Evolutionary conservation across 257 asterid genomes (phyloP).

Genomic region (Salvia miltiorrhiza): DNA sequence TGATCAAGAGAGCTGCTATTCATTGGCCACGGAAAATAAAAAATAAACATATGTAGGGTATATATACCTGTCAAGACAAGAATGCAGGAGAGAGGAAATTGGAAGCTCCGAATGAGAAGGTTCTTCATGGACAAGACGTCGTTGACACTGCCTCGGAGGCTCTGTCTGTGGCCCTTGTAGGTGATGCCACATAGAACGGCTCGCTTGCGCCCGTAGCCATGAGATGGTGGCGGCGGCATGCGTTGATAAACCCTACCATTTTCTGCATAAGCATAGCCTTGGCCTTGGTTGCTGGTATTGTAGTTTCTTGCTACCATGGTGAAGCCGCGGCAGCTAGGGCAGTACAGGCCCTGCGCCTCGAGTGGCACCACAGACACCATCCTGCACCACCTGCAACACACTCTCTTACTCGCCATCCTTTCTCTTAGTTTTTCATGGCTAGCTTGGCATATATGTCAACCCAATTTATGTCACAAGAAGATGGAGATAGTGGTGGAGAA

Average conservation of each 20-base stretch:
- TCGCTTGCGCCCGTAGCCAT: constrained; percentile 48
- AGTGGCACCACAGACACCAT: constrained; percentile 30
- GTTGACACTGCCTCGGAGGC: constrained; percentile 60
- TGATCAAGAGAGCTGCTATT: too few relatives aligned
- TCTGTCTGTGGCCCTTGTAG: constrained; percentile 48
- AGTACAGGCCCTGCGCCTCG: constrained; percentile 35
- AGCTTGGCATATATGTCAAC: too few relatives aligned
- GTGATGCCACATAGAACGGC: constrained; percentile 75
- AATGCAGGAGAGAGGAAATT: constrained; percentile 57
- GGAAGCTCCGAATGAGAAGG: constrained; percentile 47
- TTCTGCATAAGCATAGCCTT: constrained; percentile 21
- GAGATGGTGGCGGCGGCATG: constrained; percentile 26
- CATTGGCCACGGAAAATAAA: too few relatives aligned
- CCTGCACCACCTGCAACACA: constrained; percentile 53
- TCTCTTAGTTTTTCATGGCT: neutral
- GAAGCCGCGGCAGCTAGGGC: constrained; percentile 43
- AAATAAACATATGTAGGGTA: too few relatives aligned
- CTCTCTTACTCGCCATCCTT: constrained; percentile 46
- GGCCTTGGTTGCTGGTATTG: too few relatives aligned
- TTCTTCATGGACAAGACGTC: constrained; percentile 48
- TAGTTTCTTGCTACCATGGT: constrained; percentile 17
- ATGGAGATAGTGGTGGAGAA: constrained; percentile 25
- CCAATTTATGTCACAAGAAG: too few relatives aligned
- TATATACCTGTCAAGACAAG: constrained; percentile 71
- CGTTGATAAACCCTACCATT: neutral